These are phyloP conservation scores for Camelina sativa DNA, from an alignment of 345 rosid species.

Conservation along the genomic window DNA sequence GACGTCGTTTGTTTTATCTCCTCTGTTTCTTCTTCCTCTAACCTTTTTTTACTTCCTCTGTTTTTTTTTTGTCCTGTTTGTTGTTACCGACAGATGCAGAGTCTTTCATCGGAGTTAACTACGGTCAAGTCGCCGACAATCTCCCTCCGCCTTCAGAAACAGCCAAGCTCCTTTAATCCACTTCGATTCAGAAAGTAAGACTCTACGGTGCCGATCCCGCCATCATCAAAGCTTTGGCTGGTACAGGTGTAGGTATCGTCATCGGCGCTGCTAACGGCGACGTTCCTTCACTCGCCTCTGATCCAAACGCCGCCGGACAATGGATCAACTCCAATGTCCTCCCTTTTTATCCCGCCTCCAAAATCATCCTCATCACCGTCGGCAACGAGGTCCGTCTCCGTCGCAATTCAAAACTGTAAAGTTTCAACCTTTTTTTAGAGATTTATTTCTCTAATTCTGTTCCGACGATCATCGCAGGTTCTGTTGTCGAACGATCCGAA, in stretches of 20 bases:
- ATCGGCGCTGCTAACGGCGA: constrained; percentile 83
- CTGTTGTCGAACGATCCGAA: constrained; percentile 65
- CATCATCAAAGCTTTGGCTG: constrained; percentile 73
- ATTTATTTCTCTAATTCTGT: neutral
- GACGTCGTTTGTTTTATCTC: constrained; percentile 3
- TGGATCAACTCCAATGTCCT: constrained; percentile 81
- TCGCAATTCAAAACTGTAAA: neutral
- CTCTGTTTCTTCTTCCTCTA: neutral
- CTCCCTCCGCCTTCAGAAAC: constrained; percentile 88
- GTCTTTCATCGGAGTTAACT: constrained; percentile 82
- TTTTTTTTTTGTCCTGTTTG: neutral
- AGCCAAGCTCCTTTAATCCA: constrained; percentile 78
- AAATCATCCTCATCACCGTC: constrained; percentile 76
- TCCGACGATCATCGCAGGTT: constrained; percentile 50
- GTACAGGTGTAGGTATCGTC: constrained; percentile 75
- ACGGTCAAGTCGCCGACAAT: constrained; percentile 89
- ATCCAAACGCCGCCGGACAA: constrained; percentile 72
- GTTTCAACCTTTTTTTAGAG: neutral
- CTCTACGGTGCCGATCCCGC: constrained; percentile 89
- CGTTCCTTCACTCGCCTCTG: constrained; percentile 75
- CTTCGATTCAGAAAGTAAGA: constrained; percentile 70
- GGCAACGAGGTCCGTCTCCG: constrained; percentile 82
- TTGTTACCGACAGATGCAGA: constrained; percentile 55
- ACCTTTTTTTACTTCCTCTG: constrained; percentile 13
- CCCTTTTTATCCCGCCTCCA: constrained; percentile 82